These are phyloP conservation scores for Ramalina peruviana DNA, from an alignment of 495 filamentous ascomycete species.

Conservation along the genomic window DNA sequence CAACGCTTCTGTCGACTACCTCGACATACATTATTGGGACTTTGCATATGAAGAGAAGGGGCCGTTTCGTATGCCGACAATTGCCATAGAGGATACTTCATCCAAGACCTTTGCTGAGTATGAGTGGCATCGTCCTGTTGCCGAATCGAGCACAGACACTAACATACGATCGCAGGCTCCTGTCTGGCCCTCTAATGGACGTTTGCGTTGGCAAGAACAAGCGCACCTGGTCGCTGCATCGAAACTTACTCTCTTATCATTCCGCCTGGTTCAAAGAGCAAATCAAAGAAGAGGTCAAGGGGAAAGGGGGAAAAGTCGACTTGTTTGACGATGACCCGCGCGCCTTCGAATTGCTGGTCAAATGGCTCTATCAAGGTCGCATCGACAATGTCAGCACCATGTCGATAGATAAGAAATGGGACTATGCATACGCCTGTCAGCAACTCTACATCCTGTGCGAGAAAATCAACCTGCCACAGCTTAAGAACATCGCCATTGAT, in stretches of 20 bases:
- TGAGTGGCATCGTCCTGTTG: slow-evolving; percentile 8
- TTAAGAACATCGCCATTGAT: slow-evolving; percentile 36
- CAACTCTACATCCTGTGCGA: slow-evolving; percentile 35
- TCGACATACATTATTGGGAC: slow-evolving; percentile 24
- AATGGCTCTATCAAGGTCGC: slow-evolving; percentile 36
- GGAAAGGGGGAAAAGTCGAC: slow-evolving; percentile 21
- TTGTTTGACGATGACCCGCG: slow-evolving; percentile 27
- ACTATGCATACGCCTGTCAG: slow-evolving; percentile 33
- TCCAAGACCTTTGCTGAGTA: slow-evolving; percentile 33
- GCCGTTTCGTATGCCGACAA: slow-evolving; percentile 25
- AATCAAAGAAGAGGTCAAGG: slow-evolving; percentile 17
- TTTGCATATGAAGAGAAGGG: slow-evolving; percentile 26
- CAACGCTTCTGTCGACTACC: slow-evolving; percentile 9
- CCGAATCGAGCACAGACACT: not conserved
- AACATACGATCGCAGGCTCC: slow-evolving; percentile 20
- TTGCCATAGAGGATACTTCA: slow-evolving; percentile 23
- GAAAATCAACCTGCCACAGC: slow-evolving; percentile 27
- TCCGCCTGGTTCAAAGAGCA: slow-evolving; percentile 29
- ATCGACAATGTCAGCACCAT: slow-evolving; percentile 30
- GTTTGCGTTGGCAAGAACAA: slow-evolving; percentile 28
- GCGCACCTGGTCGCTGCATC: slow-evolving; percentile 32
- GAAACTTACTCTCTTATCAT: slow-evolving; percentile 32
- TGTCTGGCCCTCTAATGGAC: slow-evolving; percentile 32
- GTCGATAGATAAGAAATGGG: slow-evolving; percentile 30
- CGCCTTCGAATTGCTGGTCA: slow-evolving; percentile 36